These are phyloP conservation scores for Xanthoconium stramineum DNA, from an alignment of 768 basidiomycete genomes.

Conservation along the genomic window DNA sequence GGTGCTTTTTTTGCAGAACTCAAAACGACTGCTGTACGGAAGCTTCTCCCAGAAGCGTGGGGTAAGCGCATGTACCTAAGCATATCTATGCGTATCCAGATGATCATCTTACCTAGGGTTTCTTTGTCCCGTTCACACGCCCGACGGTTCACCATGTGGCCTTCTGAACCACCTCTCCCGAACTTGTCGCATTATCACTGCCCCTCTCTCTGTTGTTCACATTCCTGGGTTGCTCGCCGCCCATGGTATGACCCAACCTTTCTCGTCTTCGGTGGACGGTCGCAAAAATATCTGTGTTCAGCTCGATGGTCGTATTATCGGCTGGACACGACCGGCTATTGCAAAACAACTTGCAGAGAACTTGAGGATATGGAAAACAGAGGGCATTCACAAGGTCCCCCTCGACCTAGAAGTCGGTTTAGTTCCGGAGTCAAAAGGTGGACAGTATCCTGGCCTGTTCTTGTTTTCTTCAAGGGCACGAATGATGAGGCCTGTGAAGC, in stretches of 20 bases:
- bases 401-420: constrained; percentile 93
- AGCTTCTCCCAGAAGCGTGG: constrained; percentile 96
- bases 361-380: constrained; percentile 93
- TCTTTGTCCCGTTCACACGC: constrained; percentile 97
- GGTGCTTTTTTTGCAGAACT: constrained; percentile 99
- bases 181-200: constrained; percentile 87
- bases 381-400: constrained; percentile 75
- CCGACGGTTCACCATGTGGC: constrained; percentile 97
- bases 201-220: constrained; percentile 68
- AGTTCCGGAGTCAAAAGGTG: constrained; percentile 85
- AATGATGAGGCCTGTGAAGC: constrained; percentile 99
- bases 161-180: constrained; percentile 95
- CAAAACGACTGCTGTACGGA: constrained; percentile 96
- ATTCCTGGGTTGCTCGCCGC: constrained; percentile 78
- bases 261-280: constrained; percentile 78
- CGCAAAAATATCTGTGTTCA: constrained; percentile 82
- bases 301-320: constrained; percentile 92
- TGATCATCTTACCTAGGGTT: constrained; percentile 56
- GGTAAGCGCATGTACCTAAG: constrained; percentile 45
- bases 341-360: constrained; percentile 79
- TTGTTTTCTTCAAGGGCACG: constrained; percentile 82
- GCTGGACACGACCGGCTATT: constrained; percentile 79
- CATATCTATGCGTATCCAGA: constrained; percentile 3
- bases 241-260: constrained; percentile 93
- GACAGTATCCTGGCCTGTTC: constrained; percentile 96